A percentile compares a stretch with the other conserved stretches of the same genome.
Evolutionary conservation across 176 grass and related monocot genomes (phyloP).

Genomic region (Poa annua): DNA sequence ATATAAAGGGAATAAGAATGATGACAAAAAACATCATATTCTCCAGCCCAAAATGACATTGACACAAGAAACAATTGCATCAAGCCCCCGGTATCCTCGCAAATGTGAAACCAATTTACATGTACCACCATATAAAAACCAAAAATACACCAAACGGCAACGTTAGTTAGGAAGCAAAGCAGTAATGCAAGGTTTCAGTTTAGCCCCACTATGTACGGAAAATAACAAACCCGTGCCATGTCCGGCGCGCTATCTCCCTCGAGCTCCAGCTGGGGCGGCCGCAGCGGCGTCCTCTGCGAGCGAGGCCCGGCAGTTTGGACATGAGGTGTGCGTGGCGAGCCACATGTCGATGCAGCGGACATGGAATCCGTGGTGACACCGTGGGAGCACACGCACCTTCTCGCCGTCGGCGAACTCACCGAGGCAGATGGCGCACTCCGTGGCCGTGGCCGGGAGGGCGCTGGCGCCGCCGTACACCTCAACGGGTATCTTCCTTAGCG

Average conservation of each 20-base stretch:
- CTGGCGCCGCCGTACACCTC: conserved; percentile 55
- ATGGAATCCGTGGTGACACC: conserved; percentile 76
- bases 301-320: conserved; percentile 68
- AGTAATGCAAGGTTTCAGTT: neutral
- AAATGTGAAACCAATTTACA: conserved; percentile 8
- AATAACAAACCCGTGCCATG: neutral
- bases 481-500: conserved; percentile 64
- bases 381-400: conserved; percentile 72
- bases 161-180: neutral
- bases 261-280: neutral
- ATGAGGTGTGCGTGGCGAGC: conserved; percentile 66
- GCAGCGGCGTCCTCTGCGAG: conserved; percentile 37
- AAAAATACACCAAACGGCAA: neutral
- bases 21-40: conserved; percentile 4
- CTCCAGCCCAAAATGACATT: neutral
- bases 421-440: conserved; percentile 78
- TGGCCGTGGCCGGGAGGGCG: conserved; percentile 18
- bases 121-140: neutral
- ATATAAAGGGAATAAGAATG: conserved; percentile 18
- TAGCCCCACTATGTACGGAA: neutral
- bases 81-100: neutral
- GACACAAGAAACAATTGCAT: conserved; percentile 26
- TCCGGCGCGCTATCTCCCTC: neutral
- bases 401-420: conserved; percentile 77
- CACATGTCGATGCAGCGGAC: conserved; percentile 73